Evolutionary conservation across 352 stramenopile species (phyloP).

Genomic region (Phytopythium mirpurense): DNA sequence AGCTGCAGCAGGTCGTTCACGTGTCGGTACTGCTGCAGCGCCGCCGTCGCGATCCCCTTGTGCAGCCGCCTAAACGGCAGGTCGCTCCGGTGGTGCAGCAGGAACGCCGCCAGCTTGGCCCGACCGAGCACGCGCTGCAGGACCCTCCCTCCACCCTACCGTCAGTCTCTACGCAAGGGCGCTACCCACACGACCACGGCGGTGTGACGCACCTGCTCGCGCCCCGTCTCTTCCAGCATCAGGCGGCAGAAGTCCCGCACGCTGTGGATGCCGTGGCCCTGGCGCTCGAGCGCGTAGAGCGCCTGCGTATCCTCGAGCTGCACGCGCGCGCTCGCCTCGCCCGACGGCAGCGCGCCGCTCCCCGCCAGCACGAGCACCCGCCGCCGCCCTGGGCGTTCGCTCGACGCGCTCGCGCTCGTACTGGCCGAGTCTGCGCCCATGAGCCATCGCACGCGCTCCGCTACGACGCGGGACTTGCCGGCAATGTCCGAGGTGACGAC

Average conservation of each 20-base stretch:
- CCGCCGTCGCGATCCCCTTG: conserved; percentile 28
- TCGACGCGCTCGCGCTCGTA: neutral
- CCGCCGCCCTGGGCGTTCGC: neutral
- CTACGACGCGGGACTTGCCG: conserved; percentile 20
- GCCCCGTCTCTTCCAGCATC: conserved; percentile 53
- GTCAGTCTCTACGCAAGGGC: neutral
- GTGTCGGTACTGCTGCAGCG: conserved; percentile 45
- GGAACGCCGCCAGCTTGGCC: conserved; percentile 37
- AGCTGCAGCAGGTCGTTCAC: conserved; percentile 59
- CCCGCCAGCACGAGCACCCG: conserved; percentile 39
- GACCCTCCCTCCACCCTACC: neutral
- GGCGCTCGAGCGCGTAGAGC: conserved; percentile 66
- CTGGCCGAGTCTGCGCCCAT: conserved; percentile 3
- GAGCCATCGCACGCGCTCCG: conserved; percentile 29
- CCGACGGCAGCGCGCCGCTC: conserved; percentile 5
- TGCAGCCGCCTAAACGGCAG: conserved; percentile 35
- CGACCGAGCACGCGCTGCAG: conserved; percentile 37
- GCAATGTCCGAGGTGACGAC: conserved; percentile 12
- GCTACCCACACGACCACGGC: neutral
- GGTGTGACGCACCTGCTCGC: conserved; percentile 17
- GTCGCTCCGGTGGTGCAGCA: conserved; percentile 43
- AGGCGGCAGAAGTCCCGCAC: conserved; percentile 62
- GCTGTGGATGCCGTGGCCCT: conserved; percentile 49
- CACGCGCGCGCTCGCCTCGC: conserved; percentile 17
- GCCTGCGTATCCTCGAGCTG: conserved; percentile 22